Conservation (phyloP, 148 eudicot genomes). For the Dysphania ambrosioides region DNA sequence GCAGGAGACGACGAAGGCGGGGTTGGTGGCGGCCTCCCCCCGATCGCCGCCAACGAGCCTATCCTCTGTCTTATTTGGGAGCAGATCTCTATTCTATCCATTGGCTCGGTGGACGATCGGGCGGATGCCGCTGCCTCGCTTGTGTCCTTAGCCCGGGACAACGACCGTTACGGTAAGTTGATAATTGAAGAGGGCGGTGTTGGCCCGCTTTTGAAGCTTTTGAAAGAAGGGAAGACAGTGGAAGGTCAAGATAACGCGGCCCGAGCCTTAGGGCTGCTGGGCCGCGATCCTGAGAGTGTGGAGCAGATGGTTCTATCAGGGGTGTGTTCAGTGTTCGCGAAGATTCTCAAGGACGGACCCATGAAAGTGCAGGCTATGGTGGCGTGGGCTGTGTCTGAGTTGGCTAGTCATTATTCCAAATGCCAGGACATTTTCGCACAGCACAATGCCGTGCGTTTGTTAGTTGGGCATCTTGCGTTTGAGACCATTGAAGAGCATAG, state of each 20-base stretch:
- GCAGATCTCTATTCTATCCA: constrained; percentile 67
- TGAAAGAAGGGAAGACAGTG: constrained; percentile 67
- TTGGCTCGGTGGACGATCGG: constrained; percentile 60
- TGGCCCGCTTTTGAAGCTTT: constrained; percentile 58
- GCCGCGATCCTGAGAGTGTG: constrained; percentile 66
- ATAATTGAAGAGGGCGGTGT: constrained; percentile 93
- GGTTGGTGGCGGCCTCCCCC: constrained; percentile 66
- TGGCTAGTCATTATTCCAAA: constrained; percentile 52
- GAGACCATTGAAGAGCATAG: constrained; percentile 86
- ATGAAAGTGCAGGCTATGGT: constrained; percentile 88
- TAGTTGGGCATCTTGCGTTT: constrained; percentile 81
- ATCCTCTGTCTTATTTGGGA: constrained; percentile 86
- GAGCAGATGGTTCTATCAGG: constrained; percentile 80
- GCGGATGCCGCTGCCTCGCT: constrained; percentile 78
- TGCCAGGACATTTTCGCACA: constrained; percentile 80
- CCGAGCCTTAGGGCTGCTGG: constrained; percentile 65
- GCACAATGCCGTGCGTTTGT: constrained; percentile 60
- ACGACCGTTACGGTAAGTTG: constrained; percentile 69
- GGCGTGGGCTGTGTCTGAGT: constrained; percentile 92
- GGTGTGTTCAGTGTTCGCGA: constrained; percentile 68
- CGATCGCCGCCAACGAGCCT: constrained; percentile 94
- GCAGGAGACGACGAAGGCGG: constrained; percentile 39
- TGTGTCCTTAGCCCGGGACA: constrained; percentile 74
- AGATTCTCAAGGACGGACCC: constrained; percentile 79
- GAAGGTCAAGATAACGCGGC: constrained; percentile 95